phyloP scores from a whole-genome alignment of 768 basidiomycete species.

The Wakefieldia striispora region DNA sequence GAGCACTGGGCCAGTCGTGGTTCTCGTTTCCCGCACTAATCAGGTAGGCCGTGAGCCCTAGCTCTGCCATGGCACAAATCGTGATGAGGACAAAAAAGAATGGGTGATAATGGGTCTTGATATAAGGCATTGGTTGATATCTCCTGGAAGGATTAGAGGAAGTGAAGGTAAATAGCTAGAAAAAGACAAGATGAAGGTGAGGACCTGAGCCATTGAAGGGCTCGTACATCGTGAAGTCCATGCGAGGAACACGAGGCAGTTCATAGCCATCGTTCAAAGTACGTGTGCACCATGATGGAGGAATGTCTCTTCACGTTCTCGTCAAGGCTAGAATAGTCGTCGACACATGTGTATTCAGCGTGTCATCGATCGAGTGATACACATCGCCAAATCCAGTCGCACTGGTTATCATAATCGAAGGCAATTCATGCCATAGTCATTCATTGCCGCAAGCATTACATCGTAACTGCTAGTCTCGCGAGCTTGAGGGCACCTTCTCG shows the following conservation, averaged over 20 bases:
- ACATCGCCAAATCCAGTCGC: constrained; percentile 11
- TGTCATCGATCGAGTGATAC: constrained; percentile 7
- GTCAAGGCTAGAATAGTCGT: constrained; percentile 5
- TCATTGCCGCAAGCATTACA: constrained; percentile 25
- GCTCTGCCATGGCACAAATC: constrained; percentile 65
- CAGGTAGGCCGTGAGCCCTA: constrained; percentile 72
- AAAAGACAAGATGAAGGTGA: constrained; percentile 10
- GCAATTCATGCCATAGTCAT: constrained; percentile 15
- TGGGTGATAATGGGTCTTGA: constrained; percentile 58
- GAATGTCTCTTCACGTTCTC: constrained; percentile 8
- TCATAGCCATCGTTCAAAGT: constrained; percentile 5
- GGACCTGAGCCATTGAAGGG: constrained; percentile 17
- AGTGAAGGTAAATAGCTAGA: constrained; percentile 11
- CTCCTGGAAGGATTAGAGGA: constrained; percentile 6
- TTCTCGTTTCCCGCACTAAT: constrained; percentile 66
- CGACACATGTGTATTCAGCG: constrained; percentile 15
- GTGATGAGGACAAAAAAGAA: constrained; percentile 64
- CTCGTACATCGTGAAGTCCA: constrained; percentile 27
- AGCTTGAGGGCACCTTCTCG: constrained; percentile 84
- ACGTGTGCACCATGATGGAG: constrained; percentile 2
- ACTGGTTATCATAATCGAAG: constrained; percentile 9
- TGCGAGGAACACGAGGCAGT: constrained; percentile 33
- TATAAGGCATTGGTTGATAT: constrained; percentile 36
- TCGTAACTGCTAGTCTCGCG: constrained; percentile 62
- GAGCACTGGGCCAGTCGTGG: constrained; percentile 55